Percentiles rank a stretch among this genome's conserved stretches.
Evolutionary conservation across 2,329 filamentous ascomycete genomes (phyloP).

Genomic region (Chaetomium sp.): DNA sequence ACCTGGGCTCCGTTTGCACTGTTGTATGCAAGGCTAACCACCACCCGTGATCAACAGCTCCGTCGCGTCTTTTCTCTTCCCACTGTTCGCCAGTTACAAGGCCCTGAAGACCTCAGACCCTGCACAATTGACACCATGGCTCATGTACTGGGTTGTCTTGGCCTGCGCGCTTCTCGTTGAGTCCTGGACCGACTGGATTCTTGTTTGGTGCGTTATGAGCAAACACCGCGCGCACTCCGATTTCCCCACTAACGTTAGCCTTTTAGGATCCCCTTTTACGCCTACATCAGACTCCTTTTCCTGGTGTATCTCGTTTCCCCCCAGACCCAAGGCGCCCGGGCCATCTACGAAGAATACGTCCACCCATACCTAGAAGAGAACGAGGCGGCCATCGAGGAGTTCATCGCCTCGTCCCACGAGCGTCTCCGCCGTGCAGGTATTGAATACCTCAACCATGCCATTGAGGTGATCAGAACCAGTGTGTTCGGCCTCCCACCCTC

Average conservation of each 20-base stretch:
- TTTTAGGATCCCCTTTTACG: constrained; percentile 79
- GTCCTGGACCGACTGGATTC: constrained; percentile 80
- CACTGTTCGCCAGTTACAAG: constrained; percentile 96
- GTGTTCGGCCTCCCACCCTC: constrained; percentile 68
- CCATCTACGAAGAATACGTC: constrained; percentile 77
- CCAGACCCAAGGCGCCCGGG: constrained; percentile 86
- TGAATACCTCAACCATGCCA: constrained; percentile 63
- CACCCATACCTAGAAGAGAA: constrained; percentile 85
- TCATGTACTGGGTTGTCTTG: constrained; percentile 98
- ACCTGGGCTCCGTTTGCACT: constrained; percentile 12
- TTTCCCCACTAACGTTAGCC: background rate
- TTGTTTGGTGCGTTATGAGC: constrained; percentile 58
- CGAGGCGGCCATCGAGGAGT: constrained; percentile 80
- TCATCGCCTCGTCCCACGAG: constrained; percentile 77
- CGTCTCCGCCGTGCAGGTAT: constrained; percentile 70
- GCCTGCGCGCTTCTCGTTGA: constrained; percentile 75
- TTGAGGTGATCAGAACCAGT: constrained; percentile 67
- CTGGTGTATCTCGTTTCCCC: constrained; percentile 95
- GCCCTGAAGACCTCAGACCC: constrained; percentile 89
- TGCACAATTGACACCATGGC: constrained; percentile 86
- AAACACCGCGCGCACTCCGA: background rate
- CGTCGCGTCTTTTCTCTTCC: constrained; percentile 83
- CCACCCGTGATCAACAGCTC: constrained; percentile 48
- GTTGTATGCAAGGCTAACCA: constrained; percentile 7
- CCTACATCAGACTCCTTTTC: constrained; percentile 79